phyloP scores from a whole-genome alignment of 2,329 filamentous ascomycete genomes.

The Pseudogymnoascus sp. region DNA sequence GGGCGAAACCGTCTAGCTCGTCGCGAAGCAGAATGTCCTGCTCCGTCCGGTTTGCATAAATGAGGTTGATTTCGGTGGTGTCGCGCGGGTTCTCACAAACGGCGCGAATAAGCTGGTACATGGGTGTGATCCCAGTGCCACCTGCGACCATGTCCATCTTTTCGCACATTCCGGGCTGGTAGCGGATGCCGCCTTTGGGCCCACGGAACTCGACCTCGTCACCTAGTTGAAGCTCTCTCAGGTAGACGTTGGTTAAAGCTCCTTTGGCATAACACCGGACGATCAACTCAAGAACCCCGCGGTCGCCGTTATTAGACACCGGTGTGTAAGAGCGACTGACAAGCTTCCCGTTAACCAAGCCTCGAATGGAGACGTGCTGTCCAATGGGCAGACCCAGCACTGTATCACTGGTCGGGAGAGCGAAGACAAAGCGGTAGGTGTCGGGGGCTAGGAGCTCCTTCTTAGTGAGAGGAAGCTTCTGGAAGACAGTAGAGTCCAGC shows the following conservation, averaged over 20 bases:
- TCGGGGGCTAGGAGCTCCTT: constrained; percentile 19
- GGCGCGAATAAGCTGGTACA: constrained; percentile 55
- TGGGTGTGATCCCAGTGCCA: constrained; percentile 58
- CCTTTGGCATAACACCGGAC: constrained; percentile 32
- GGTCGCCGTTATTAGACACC: constrained; percentile 29
- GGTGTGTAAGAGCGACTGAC: constrained; percentile 47
- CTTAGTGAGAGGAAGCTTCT: constrained; percentile 4
- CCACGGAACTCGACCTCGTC: constrained; percentile 30
- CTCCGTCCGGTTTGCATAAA: constrained; percentile 60
- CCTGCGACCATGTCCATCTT: constrained; percentile 33
- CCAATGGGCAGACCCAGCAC: constrained; percentile 48
- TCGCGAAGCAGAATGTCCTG: constrained; percentile 50
- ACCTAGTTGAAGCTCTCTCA: constrained; percentile 26
- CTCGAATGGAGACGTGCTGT: constrained; percentile 47
- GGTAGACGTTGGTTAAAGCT: constrained; percentile 25
- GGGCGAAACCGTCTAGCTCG: constrained; percentile 46
- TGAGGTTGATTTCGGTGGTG: constrained; percentile 52
- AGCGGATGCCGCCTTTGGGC: constrained; percentile 30
- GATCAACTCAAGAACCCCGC: constrained; percentile 28
- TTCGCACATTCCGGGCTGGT: constrained; percentile 25
- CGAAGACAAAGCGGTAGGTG: constrained; percentile 39
- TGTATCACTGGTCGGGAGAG: constrained; percentile 35
- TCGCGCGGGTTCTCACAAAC: constrained; percentile 56
- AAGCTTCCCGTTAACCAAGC: constrained; percentile 36
- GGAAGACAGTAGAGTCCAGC: neutral